Base-by-base conservation (phyloP, 768 basidiomycete genomes). In the Guyanaporus albipodus region DNA sequence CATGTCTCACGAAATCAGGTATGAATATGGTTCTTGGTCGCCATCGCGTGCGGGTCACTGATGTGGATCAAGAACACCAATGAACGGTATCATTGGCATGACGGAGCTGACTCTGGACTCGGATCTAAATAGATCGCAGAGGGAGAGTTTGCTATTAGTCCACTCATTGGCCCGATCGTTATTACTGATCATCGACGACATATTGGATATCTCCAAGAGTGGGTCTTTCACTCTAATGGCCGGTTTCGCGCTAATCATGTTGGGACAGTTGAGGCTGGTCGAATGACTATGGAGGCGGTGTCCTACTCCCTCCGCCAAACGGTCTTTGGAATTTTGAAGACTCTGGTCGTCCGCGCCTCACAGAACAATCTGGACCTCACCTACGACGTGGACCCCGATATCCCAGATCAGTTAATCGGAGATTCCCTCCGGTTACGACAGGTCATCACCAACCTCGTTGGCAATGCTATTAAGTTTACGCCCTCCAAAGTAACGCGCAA, bases 71-170 rank as follows among this genome's bases (percentile, higher is more conserved):
- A 92, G 95, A 64, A 98, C 96, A 19, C 96, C 96, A 0, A 99
- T 98, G 95, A 99, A 98, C 63, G 95, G 96, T 61, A 99, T 99
- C 67, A 98, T 99, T 56, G 95, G 95, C n/a, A 93, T 99, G 93
- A 99, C 95, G 21, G 93, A 95, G 67, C 71, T 99, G 47, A 97
- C 96, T 9, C 82, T 99, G 18, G 96, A 99, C 61, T 92, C 88
- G 35, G 96, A 99, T 64, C 70, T 99, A 55, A 96, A 93, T 50
- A 72, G 95, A 53, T 88, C 89, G 31, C 96, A 98, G 67, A 74
- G 95, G 50, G 96, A 98, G 73, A 96, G 93, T 65, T 72, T 99
- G 64, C 75, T 96, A 58, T 82, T 98, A 28, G 96, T 99, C 8
- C 94, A 97, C 64, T 92, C 87, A 52, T 74, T 99, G 64, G 96